Evolutionary conservation across 805 yeast species (phyloP).

Genomic region (Starmerella bombicola): DNA sequence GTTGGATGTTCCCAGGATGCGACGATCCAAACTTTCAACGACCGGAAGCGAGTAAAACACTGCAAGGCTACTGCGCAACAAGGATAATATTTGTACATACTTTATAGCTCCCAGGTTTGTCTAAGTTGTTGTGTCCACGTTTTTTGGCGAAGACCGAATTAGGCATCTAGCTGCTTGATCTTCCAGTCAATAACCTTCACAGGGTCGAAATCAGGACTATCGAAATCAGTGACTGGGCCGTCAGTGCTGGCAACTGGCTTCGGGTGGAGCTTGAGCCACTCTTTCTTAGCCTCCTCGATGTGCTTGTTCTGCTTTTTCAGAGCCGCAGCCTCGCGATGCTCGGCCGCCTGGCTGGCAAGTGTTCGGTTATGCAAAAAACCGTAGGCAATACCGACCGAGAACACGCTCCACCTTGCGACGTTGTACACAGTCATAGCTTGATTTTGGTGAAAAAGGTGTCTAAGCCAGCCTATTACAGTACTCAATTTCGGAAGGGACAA

Average conservation of each 20-base stretch:
- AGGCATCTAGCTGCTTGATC: conserved; percentile 17
- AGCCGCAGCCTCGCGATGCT: conserved; percentile 45
- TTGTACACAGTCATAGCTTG: conserved; percentile 22
- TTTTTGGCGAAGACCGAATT: too few species aligned
- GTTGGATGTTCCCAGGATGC: too few species aligned
- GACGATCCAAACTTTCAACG: too few species aligned
- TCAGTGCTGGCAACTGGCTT: conserved; percentile 32
- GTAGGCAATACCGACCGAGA: conserved; percentile 76
- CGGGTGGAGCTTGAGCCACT: conserved; percentile 57
- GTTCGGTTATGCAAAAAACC: conserved; percentile 76
- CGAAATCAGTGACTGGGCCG: conserved; percentile 47
- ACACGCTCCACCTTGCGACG: conserved; percentile 75
- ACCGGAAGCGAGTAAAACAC: too few species aligned
- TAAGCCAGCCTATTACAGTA: conserved; percentile 11
- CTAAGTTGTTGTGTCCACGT: too few species aligned
- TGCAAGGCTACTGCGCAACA: too few species aligned
- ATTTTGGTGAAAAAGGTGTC: conserved; percentile 3
- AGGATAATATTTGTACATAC: not conserved
- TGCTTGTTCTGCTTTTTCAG: conserved; percentile 58
- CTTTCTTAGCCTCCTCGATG: conserved; percentile 79
- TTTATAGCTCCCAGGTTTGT: not conserved
- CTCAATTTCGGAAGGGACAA: not conserved
- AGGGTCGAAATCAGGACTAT: conserved; percentile 82
- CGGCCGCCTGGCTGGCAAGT: conserved; percentile 47
- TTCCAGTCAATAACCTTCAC: conserved; percentile 33